Evolutionary conservation across 177 flowering plant genomes (phyloP), one percentile per base, ranked within the genome.

Genomic region (Vitis hybrid): DNA sequence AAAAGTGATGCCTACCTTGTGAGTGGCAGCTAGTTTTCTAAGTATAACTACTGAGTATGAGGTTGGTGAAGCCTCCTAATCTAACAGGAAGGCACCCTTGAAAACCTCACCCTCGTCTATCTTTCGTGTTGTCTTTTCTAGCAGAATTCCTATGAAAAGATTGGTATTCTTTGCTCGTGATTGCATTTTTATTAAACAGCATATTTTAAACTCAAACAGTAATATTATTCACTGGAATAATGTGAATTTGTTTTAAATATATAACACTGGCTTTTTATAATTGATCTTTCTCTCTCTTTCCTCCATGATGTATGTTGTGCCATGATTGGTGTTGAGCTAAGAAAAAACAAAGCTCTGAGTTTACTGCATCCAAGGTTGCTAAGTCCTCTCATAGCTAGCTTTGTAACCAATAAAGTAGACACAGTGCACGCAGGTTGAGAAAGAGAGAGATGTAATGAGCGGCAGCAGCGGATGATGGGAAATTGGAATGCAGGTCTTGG

Each of bases 11-110:
- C 9, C 1, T 5, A 14, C 19, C 52, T 19, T 62, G 45, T 69
- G 64, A 57, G 49, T 14, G 57, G 49, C 19, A 11, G 50, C 19
- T 21, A 18, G 45, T 8, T 65, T 58, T 50, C 17, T 65, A 51
- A 32, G 19, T 71, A 50, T 39, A 14, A 45, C 34, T 61, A 45
- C 4, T 18, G 56, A 51, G 6, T 9, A 26, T 61, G 69, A 72
- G 74, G 65, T 64, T 64, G 61, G 11, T 67, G 51, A 56, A 18
- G 59, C 52, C 70, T 60, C 75, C 52, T 60, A 66, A 64, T 61
- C 30, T 9, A 45, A 56, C 30, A 56, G 68, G 64, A 58, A 49
- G 26, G 26, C 26, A 17, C 63, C 34, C 56, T 30, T 61, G 34
- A 18, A 55, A 55, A 69, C 58, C 61, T 68, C 50, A 68, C 50